phyloP scores from a whole-genome alignment of 371 early-diverging fungal genomes.

The Apophysomyces ossiformis region DNA sequence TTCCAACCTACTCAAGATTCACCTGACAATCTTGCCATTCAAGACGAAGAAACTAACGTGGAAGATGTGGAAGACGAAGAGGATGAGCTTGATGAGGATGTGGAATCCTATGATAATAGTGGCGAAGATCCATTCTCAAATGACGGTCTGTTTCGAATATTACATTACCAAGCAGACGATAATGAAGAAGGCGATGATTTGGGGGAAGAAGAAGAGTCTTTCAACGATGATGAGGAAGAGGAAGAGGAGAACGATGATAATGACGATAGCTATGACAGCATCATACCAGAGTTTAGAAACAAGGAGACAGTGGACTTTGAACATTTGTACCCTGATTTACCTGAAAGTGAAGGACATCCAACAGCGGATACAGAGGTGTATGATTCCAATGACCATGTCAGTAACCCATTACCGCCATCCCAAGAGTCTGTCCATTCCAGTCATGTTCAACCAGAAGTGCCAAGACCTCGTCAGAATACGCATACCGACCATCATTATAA shows the following conservation, averaged over 20 bases:
- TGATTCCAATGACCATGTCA: not conserved
- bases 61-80: conserved; percentile 15
- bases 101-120: not conserved
- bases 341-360: not conserved
- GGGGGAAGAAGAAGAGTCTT: conserved; percentile 7
- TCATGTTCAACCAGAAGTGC: not conserved
- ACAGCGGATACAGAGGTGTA: not conserved
- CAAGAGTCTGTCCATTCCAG: not conserved
- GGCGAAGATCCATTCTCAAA: not conserved
- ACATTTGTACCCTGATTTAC: not conserved
- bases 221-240: not conserved
- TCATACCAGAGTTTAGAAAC: conserved; percentile 12
- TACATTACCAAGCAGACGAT: not conserved
- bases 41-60: not conserved
- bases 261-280: conserved; percentile 10
- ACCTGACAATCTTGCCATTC: not conserved
- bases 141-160: not conserved
- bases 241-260: conserved; percentile 5
- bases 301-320: conserved; percentile 16
- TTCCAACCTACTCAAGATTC: not conserved
- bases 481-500: not conserved
- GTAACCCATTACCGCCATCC: not conserved
- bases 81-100: not conserved
- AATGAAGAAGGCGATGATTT: not conserved
- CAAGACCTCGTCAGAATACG: not conserved